phyloP scores from a whole-genome alignment of 169 alveolate genomes.

The Plasmodium vinckei region DNA sequence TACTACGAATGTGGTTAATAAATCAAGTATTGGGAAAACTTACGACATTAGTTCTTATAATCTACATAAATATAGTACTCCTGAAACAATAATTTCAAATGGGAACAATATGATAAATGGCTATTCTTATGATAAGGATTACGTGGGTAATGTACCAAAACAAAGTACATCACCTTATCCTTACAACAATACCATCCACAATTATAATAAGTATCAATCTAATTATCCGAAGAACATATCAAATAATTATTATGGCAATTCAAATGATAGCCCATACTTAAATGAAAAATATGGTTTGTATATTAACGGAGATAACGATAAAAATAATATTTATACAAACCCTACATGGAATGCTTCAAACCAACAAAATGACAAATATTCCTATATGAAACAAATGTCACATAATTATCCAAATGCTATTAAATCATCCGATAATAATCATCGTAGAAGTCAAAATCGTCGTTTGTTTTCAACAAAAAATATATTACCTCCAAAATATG shows the following conservation, averaged over 20 bases:
- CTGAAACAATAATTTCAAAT: slow-evolving; percentile 1
- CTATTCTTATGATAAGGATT: slow-evolving; percentile 7
- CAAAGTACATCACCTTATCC: slow-evolving; percentile 3
- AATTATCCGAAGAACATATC: background rate
- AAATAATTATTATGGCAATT: no score
- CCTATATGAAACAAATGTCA: background rate
- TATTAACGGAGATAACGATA: background rate
- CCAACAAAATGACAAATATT: slow-evolving; percentile 21
- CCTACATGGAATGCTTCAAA: slow-evolving; percentile 10
- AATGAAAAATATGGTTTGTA: background rate
- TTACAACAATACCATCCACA: background rate
- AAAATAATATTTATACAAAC: background rate
- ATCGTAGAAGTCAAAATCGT: slow-evolving; percentile 4
- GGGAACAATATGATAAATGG: background rate
- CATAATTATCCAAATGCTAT: background rate
- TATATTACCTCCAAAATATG: slow-evolving; percentile 15
- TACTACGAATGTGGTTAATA: background rate
- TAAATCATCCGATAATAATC: background rate
- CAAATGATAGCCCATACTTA: no score
- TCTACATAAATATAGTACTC: slow-evolving; percentile 3
- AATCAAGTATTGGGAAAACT: background rate
- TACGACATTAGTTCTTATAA: slow-evolving; percentile 5
- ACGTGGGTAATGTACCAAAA: background rate
- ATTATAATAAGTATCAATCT: background rate
- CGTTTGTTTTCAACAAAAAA: slow-evolving; percentile 27